Percentiles rank a stretch among this genome's conserved stretches.
These are phyloP conservation scores for Proteromonas lacertae DNA, from an alignment of 352 stramenopile species.

Conservation along the genomic window DNA sequence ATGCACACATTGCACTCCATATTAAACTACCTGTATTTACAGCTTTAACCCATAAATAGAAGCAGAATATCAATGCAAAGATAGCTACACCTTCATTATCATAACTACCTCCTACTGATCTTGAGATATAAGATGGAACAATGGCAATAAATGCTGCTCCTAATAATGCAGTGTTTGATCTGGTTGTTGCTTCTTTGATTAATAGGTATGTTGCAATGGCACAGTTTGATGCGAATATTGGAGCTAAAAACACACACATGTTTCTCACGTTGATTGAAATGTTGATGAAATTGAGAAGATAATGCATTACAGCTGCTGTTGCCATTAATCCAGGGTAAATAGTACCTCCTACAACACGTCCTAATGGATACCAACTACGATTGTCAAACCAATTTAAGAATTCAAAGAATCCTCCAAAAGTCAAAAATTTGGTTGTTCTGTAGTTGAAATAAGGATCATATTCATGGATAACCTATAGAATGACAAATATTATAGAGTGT, in stretches of 20 bases:
- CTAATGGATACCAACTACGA: slow-evolving; percentile 46
- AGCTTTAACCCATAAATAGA: slow-evolving; percentile 79
- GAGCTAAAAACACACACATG: slow-evolving; percentile 50
- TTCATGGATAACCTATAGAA: slow-evolving; percentile 29
- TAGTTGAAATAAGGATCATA: slow-evolving; percentile 91
- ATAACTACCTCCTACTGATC: slow-evolving; percentile 72
- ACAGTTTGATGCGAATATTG: slow-evolving; percentile 45
- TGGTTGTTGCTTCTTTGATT: slow-evolving; percentile 46
- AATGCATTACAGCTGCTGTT: slow-evolving; percentile 44
- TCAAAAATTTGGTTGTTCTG: slow-evolving; percentile 59
- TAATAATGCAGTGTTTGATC: slow-evolving; percentile 13
- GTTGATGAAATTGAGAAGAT: slow-evolving; percentile 44
- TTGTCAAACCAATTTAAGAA: slow-evolving; percentile 95
- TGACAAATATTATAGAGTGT: too few relatives aligned
- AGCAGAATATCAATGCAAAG: slow-evolving; percentile 78
- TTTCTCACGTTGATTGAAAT: slow-evolving; percentile 60
- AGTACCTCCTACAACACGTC: slow-evolving; percentile 51
- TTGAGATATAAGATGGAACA: slow-evolving; percentile 77
- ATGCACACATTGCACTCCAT: slow-evolving; percentile 10
- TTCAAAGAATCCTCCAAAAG: slow-evolving; percentile 46
- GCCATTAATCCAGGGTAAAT: slow-evolving; percentile 66
- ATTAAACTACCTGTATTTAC: slow-evolving; percentile 51
- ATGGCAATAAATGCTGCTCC: slow-evolving; percentile 60
- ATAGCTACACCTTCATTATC: slow-evolving; percentile 92
- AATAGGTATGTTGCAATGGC: slow-evolving; percentile 44